Conservation (phyloP, 2,329 filamentous ascomycete species). For the Colletotrichum chrysophilum region DNA sequence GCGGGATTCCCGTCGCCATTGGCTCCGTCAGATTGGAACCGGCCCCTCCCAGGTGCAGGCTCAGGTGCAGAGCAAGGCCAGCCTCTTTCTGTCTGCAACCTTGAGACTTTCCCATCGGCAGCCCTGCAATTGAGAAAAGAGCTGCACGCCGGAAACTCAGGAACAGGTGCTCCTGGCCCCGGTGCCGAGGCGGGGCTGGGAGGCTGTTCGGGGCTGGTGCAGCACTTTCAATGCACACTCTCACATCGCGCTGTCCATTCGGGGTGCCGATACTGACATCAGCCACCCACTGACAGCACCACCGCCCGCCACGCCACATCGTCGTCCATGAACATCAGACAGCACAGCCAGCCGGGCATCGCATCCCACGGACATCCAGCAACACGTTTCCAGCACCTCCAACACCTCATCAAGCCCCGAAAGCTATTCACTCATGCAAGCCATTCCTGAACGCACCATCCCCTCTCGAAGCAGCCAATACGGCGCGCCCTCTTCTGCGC, state of each 20-base stretch:
- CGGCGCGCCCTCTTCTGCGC: neutral
- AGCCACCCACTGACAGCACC: neutral
- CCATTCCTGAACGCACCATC: neutral
- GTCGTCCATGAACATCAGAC: neutral
- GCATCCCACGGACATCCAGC: neutral
- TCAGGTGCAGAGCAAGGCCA: neutral
- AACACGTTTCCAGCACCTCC: neutral
- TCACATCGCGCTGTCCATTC: too few species aligned
- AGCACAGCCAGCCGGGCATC: neutral
- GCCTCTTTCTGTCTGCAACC: neutral
- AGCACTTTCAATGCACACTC: neutral
- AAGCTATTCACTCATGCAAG: neutral
- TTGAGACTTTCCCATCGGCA: neutral
- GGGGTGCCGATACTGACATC: neutral
- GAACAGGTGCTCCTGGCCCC: neutral
- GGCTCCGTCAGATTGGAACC: constrained; percentile 13
- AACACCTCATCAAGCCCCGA: neutral
- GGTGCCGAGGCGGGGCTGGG: neutral
- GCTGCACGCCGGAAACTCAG: neutral
- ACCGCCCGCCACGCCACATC: neutral
- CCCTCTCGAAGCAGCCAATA: neutral
- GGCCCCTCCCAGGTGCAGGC: neutral
- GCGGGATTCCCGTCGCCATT: constrained; percentile 1
- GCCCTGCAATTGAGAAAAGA: constrained; percentile 6
- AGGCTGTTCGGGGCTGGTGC: constrained; percentile 3